Evolutionary conservation across 108 stramenopile species (phyloP).

Genomic region (Conticribra weissflogii): DNA sequence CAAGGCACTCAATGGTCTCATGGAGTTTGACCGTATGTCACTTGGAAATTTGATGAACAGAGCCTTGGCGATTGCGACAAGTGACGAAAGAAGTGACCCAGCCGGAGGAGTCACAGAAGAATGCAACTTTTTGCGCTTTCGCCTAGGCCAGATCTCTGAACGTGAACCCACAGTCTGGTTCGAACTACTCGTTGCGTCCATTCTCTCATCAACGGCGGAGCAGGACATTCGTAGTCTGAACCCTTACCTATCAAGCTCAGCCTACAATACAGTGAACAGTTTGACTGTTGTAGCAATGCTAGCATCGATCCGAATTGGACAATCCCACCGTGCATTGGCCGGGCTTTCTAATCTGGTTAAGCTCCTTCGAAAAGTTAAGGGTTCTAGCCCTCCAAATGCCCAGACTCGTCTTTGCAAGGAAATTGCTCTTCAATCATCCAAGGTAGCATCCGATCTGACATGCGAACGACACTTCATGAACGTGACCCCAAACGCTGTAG

Average conservation of each 20-base stretch:
- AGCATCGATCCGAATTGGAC: conserved; percentile 87
- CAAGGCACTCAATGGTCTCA: conserved; percentile 80
- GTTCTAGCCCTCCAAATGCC: conserved; percentile 52
- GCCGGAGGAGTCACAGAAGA: conserved; percentile 66
- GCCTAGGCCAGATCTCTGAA: conserved; percentile 90
- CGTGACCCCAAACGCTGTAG: conserved; percentile 68
- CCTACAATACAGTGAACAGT: conserved; percentile 88
- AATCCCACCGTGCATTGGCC: conserved; percentile 84
- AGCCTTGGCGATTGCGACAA: conserved; percentile 86
- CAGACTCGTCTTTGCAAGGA: conserved; percentile 74
- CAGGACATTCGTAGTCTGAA: conserved; percentile 88
- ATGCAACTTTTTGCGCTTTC: conserved; percentile 82
- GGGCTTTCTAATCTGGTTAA: conserved; percentile 67
- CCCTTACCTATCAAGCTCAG: conserved; percentile 83
- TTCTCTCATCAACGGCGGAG: conserved; percentile 83
- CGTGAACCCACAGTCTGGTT: conserved; percentile 89
- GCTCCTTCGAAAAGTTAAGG: conserved; percentile 68
- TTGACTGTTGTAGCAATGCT: conserved; percentile 91
- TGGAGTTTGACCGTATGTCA: conserved; percentile 91
- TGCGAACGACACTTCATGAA: conserved; percentile 91
- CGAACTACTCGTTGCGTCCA: conserved; percentile 88
- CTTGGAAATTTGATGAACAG: conserved; percentile 89
- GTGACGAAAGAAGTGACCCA: conserved; percentile 88
- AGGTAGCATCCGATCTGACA: conserved; percentile 81
- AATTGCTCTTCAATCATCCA: conserved; percentile 79